Evolutionary conservation across 2,329 filamentous ascomycete genomes (phyloP).

Genomic region (Apiospora malaysiana): DNA sequence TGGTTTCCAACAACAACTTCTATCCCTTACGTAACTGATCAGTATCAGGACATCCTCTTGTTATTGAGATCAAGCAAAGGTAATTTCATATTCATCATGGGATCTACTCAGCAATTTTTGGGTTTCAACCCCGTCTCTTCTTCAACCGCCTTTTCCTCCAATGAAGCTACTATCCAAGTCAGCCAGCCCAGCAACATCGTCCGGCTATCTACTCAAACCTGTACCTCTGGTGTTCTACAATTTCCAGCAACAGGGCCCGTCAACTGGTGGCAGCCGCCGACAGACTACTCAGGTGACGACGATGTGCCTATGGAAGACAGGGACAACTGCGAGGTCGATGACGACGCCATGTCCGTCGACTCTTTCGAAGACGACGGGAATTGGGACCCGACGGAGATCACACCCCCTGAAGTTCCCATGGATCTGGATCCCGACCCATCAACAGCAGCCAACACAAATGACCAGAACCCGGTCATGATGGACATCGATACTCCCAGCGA

Average conservation of each 20-base stretch:
- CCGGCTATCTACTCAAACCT: not conserved
- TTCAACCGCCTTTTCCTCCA: not conserved
- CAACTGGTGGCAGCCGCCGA: constrained; percentile 1
- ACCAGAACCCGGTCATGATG: not conserved
- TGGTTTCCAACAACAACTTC: not conserved
- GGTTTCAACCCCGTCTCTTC: not conserved
- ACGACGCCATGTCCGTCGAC: not conserved
- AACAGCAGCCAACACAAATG: not conserved
- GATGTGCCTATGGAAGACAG: not conserved
- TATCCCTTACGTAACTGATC: not conserved
- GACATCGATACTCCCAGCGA: not conserved
- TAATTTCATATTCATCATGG: not conserved
- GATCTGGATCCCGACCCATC: not conserved
- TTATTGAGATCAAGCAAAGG: not conserved
- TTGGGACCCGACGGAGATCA: not conserved
- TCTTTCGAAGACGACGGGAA: not conserved
- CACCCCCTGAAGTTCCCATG: not conserved
- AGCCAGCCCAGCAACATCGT: not conserved
- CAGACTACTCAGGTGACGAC: not conserved
- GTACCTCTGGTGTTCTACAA: not conserved
- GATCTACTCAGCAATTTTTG: not conserved
- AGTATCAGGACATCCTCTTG: not conserved
- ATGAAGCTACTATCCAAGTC: not conserved
- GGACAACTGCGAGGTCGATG: not conserved
- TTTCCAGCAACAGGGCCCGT: not conserved